A percentile compares a stretch with the other conserved stretches of the same genome.
phyloP scores from a whole-genome alignment of 1,284 basidiomycete genomes.

The Puccinia novopanici region DNA sequence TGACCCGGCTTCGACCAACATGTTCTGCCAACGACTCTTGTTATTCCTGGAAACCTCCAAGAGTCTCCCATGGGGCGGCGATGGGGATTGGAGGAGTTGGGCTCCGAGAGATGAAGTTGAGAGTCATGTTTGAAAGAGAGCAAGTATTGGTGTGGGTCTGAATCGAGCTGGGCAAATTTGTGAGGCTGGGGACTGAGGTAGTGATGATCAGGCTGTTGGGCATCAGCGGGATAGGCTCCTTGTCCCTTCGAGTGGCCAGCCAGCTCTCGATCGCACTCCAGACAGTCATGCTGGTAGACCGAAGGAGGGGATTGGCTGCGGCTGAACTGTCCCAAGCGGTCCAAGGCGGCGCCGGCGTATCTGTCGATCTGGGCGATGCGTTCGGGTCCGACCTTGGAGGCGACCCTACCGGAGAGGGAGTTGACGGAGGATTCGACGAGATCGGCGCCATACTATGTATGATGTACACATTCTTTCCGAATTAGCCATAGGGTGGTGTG shows the following conservation, averaged over 20 bases:
- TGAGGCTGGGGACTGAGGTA: not conserved
- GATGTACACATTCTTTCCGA: too few species aligned
- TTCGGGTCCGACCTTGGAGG: slow-evolving; percentile 68
- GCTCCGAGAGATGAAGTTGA: not conserved
- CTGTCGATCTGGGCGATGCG: slow-evolving; percentile 72
- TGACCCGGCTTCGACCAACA: slow-evolving; percentile 77
- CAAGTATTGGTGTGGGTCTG: not conserved
- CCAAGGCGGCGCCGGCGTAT: slow-evolving; percentile 81
- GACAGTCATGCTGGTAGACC: not conserved
- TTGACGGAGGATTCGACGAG: slow-evolving; percentile 83
- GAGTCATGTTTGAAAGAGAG: slow-evolving; percentile 2
- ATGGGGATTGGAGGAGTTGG: slow-evolving; percentile 51
- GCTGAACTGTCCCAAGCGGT: slow-evolving; percentile 66
- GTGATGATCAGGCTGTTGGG: not conserved
- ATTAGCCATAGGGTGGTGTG: too few species aligned
- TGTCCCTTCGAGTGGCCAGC: not conserved
- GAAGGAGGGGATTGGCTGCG: slow-evolving; percentile 2
- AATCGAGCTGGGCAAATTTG: not conserved
- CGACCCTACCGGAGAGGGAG: slow-evolving; percentile 79
- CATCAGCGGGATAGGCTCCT: not conserved
- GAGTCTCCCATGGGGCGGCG: slow-evolving; percentile 52
- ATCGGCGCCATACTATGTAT: slow-evolving; percentile 76
- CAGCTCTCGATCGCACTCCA: not conserved
- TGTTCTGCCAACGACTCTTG: slow-evolving; percentile 76
- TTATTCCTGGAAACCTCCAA: slow-evolving; percentile 62